phyloP scores from a whole-genome alignment of 1,139 yeast species.

The Suhomyces coccinellae region DNA sequence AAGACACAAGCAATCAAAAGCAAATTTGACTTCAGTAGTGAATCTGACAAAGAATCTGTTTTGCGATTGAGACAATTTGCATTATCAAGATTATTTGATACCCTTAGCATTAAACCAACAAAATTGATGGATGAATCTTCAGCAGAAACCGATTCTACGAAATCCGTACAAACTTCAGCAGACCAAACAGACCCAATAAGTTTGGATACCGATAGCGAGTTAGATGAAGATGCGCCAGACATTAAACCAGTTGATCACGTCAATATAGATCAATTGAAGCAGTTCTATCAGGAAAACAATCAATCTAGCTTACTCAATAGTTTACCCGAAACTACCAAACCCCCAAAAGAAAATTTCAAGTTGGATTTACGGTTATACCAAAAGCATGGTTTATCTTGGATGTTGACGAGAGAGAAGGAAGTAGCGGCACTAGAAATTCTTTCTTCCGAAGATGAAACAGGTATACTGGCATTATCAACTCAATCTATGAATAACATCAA shows the following conservation, averaged over 20 bases:
- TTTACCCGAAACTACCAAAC: slow-evolving; percentile 62
- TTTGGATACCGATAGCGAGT: slow-evolving; percentile 14
- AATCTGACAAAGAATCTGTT: slow-evolving; percentile 55
- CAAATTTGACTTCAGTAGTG: slow-evolving; percentile 35
- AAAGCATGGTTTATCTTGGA: slow-evolving; percentile 80
- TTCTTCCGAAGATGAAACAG: slow-evolving; percentile 21
- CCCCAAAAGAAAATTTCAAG: slow-evolving; percentile 55
- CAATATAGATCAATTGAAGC: slow-evolving; percentile 70
- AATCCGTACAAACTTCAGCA: background rate
- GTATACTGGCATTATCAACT: slow-evolving; percentile 24
- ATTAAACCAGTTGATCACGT: slow-evolving; percentile 44
- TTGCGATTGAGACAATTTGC: slow-evolving; percentile 59
- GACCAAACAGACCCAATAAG: slow-evolving; percentile 10
- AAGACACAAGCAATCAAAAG: slow-evolving; percentile 17
- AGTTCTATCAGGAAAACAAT: slow-evolving; percentile 70
- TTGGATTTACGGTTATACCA: slow-evolving; percentile 69
- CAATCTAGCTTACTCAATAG: slow-evolving; percentile 47
- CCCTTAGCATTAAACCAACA: slow-evolving; percentile 28
- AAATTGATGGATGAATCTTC: slow-evolving; percentile 8
- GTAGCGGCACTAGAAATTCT: slow-evolving; percentile 38
- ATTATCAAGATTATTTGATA: slow-evolving; percentile 55
- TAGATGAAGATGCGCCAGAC: slow-evolving; percentile 17
- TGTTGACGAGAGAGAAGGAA: slow-evolving; percentile 67
- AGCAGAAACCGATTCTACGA: slow-evolving; percentile 1
- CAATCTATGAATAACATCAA: slow-evolving; percentile 30